Base-by-base conservation (phyloP, 495 filamentous ascomycete genomes). In the Lophiotrema nucula region DNA sequence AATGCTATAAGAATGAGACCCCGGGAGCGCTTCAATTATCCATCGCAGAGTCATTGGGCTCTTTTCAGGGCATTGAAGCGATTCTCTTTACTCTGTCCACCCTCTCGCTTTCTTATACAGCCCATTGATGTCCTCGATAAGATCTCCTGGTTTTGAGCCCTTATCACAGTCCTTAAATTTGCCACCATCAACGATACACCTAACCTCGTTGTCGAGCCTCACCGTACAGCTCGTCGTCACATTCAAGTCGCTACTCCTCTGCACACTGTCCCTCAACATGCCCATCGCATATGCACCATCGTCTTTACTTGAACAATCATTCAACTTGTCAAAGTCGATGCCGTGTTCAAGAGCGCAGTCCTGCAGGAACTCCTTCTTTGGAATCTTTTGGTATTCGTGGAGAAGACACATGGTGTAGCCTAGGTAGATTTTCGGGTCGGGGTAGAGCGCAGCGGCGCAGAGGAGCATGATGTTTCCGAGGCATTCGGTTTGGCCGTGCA, bases 401-500 rank as follows among this genome's bases (percentile, higher is more conserved):
- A 83, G 83, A 27, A 99, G 71, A 72, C 95, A 97, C 79, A 90
- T 90, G 31, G 87, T 86, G 72, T 97, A 99, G 23, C 91, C 91
- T 35, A 97, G 80, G 50, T 86, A 95, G 24, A 83, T 86, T 71
- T 92, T 91, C n/a, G 88, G 82, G 48, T 90, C 83, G 10, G 89
- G 81, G 66, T 90, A 89, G 3, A 92, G 78, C 53, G 84, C 76
- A 12, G 85, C 83, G 23, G 90, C 93, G 76, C 93, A 99, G 53
- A 97, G 85, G 61, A 92, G 85, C 69, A 99, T 77, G 74, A 95
- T 95, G 72, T 99, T 88, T 16, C 92, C 92, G 64, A 97, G 83
- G 67, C 93, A 99, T 75, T 99, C 93, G 13, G 76, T 76, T 4
- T 90, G 87, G 4, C 93, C 95, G 67, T 97, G 93, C 70, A 76